Percentiles rank a stretch among this genome's conserved stretches.
Evolutionary conservation across 164 flowering plant genomes (phyloP).

Genomic region (Echeveria elegans): DNA sequence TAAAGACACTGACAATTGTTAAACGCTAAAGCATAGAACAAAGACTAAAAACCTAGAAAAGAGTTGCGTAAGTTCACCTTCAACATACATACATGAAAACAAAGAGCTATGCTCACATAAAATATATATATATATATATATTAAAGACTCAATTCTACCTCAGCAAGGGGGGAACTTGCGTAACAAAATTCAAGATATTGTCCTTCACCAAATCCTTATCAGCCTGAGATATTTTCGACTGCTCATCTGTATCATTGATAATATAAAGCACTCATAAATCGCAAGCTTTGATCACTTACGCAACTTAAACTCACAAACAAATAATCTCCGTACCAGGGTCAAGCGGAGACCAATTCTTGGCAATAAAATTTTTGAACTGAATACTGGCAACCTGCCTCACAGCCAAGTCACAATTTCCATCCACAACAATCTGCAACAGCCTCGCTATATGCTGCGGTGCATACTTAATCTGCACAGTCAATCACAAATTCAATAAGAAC

Average conservation of each 20-base stretch:
- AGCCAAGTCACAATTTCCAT: slow-evolving; percentile 62
- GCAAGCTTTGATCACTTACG: neutral
- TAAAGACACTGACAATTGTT: too few species aligned
- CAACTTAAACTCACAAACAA: neutral
- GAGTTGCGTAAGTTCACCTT: too few species aligned
- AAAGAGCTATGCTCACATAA: too few species aligned
- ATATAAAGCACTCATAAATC: neutral
- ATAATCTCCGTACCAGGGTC: slow-evolving; percentile 58
- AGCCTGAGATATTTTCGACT: slow-evolving; percentile 44
- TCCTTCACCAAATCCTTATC: slow-evolving; percentile 82
- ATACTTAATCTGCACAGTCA: slow-evolving; percentile 51
- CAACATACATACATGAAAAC: too few species aligned
- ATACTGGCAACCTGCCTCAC: slow-evolving; percentile 94
- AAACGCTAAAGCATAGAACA: too few species aligned
- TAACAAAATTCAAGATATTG: slow-evolving; percentile 62
- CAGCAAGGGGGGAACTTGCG: slow-evolving; percentile 75
- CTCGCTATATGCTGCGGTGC: slow-evolving; percentile 90
- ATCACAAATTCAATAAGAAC: neutral
- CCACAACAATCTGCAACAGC: slow-evolving; percentile 82
- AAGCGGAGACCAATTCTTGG: slow-evolving; percentile 79
- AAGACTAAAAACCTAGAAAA: too few species aligned
- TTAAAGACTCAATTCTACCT: slow-evolving; percentile 38
- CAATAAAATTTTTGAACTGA: slow-evolving; percentile 90
- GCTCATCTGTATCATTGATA: slow-evolving; percentile 39
- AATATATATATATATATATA: too few species aligned